A percentile compares a stretch with the other conserved stretches of the same genome.
Conservation (phyloP, 2,329 filamentous ascomycete genomes). For the Harringtonia aguacate region DNA sequence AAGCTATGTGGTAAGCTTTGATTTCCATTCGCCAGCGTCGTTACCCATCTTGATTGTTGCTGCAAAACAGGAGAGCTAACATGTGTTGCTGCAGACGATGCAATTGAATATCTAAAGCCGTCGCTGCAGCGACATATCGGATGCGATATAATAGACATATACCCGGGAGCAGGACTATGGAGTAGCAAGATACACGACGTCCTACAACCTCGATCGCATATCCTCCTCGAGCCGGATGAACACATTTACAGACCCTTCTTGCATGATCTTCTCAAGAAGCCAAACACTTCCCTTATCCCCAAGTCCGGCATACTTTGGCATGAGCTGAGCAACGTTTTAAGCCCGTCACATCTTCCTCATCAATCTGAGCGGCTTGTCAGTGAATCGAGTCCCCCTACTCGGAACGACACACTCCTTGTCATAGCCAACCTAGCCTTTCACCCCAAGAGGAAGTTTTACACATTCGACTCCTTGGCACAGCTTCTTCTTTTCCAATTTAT, state of each 20-base stretch:
- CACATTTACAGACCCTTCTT: conserved; percentile 51
- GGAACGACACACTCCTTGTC: conserved; percentile 66
- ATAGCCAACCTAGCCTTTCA: conserved; percentile 54
- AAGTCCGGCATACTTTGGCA: conserved; percentile 49
- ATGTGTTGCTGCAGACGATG: conserved; percentile 43
- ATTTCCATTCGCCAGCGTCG: background rate
- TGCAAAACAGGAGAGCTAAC: background rate
- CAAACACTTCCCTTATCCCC: conserved; percentile 38
- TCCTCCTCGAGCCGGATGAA: conserved; percentile 66
- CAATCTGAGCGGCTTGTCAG: conserved; percentile 33
- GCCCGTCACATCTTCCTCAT: conserved; percentile 38
- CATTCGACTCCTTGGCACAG: conserved; percentile 44
- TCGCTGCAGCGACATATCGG: conserved; percentile 60
- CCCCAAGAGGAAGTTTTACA: conserved; percentile 36
- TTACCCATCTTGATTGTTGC: background rate
- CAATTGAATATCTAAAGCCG: conserved; percentile 57
- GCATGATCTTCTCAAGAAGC: conserved; percentile 38
- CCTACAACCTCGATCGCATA: conserved; percentile 69
- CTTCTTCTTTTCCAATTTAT: conserved; percentile 54
- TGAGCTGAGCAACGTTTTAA: conserved; percentile 45
- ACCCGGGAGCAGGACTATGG: conserved; percentile 71
- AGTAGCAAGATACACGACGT: conserved; percentile 64
- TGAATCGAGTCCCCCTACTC: conserved; percentile 29
- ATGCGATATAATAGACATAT: conserved; percentile 79
- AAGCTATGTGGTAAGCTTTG: conserved; percentile 33